Percentiles rank a stretch among this genome's conserved stretches.
Evolutionary conservation across 768 basidiomycete genomes (phyloP).

Genomic region (Russula brevipes): DNA sequence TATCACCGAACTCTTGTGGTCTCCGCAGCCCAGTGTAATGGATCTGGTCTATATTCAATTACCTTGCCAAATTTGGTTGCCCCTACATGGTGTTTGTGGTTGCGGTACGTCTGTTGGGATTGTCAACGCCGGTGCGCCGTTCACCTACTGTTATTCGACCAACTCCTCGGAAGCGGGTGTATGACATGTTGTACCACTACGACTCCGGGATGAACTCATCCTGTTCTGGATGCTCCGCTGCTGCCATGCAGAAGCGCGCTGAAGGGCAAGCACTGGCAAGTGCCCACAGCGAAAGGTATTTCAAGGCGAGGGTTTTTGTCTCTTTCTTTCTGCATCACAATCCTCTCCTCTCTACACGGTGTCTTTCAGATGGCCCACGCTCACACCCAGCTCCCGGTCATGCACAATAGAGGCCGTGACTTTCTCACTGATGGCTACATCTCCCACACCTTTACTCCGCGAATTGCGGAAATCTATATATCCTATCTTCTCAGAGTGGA

Average conservation of each 20-base stretch:
- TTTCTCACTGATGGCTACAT: slow-evolving; percentile 16
- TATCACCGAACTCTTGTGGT: neutral
- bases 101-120: neutral
- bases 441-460: slow-evolving; percentile 6
- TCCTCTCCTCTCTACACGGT: neutral
- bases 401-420: neutral
- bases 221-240: neutral
- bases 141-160: neutral
- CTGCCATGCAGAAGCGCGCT: slow-evolving; percentile 6
- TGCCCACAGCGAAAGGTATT: slow-evolving; percentile 1
- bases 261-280: slow-evolving; percentile 2
- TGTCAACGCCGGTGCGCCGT: neutral
- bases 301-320: neutral
- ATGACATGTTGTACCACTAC: neutral
- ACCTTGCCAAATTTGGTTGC: neutral
- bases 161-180: slow-evolving; percentile 12
- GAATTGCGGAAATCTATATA: neutral
- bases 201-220: neutral
- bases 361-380: too few relatives aligned
- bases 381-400: too few relatives aligned
- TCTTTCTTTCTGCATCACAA: slow-evolving; percentile 2
- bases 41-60: neutral
- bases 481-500: slow-evolving; percentile 2
- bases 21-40: neutral
- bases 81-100: neutral